Percentiles rank a stretch among this genome's conserved stretches.
These are phyloP conservation scores for Apiospora marii DNA, from an alignment of 2,329 filamentous ascomycete species.

Conservation along the genomic window DNA sequence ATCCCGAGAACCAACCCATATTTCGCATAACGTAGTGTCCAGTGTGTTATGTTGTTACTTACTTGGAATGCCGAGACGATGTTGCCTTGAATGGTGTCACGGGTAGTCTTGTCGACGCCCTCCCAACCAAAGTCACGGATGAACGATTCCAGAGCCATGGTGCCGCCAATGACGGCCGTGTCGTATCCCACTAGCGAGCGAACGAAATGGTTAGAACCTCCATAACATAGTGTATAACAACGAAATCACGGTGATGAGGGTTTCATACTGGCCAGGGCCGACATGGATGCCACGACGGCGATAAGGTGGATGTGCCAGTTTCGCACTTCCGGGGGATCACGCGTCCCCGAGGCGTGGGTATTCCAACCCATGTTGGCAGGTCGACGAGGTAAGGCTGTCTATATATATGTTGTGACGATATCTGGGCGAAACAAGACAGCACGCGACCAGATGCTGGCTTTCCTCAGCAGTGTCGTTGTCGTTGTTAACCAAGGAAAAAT, in stretches of 20 bases:
- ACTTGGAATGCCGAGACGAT: constrained; percentile 52
- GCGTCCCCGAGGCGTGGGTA: constrained; percentile 45
- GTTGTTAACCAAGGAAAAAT: background rate
- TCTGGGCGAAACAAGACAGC: background rate
- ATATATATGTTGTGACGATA: background rate
- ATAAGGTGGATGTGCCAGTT: constrained; percentile 45
- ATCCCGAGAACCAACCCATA: background rate
- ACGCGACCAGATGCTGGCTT: background rate
- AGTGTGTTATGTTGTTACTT: background rate
- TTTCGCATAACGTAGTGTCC: background rate
- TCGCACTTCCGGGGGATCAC: constrained; percentile 44
- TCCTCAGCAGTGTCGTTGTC: background rate
- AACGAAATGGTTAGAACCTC: background rate
- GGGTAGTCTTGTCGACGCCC: constrained; percentile 33
- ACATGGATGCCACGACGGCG: constrained; percentile 44
- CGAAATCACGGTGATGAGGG: no score
- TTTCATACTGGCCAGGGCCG: constrained; percentile 43
- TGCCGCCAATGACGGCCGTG: constrained; percentile 24
- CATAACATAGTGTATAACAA: background rate
- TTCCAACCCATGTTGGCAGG: constrained; percentile 16
- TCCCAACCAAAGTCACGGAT: constrained; percentile 45
- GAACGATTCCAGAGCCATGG: constrained; percentile 34
- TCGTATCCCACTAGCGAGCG: constrained; percentile 14
- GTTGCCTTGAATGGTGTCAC: constrained; percentile 46
- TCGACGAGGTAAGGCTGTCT: background rate